phyloP scores from a whole-genome alignment of 2,329 filamentous ascomycete species.

The Neopestalotiopsis sp. region DNA sequence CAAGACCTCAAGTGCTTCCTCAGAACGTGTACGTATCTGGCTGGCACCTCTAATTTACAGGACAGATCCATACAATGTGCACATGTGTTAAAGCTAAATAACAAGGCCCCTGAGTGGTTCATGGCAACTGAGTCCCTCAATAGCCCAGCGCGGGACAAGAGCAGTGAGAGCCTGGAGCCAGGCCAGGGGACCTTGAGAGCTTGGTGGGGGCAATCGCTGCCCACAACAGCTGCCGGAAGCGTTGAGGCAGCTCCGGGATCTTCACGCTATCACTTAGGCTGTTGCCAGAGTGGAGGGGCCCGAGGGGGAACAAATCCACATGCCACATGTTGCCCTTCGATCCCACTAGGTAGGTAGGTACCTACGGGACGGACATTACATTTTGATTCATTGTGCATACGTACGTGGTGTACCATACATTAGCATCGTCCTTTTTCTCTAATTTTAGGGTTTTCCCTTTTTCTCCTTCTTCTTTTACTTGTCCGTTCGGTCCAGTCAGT shows the following conservation, averaged over 20 bases:
- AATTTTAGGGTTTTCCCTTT: not conserved
- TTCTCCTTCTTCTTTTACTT: not conserved
- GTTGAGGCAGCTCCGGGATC: not conserved
- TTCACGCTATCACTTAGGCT: not conserved
- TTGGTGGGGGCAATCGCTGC: not conserved
- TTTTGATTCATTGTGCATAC: not conserved
- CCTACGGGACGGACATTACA: not conserved
- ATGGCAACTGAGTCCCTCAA: no score
- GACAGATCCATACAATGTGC: no score
- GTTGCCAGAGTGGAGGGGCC: not conserved
- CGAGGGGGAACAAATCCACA: not conserved
- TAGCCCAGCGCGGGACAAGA: no score
- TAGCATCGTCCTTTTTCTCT: not conserved
- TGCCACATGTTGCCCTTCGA: not conserved
- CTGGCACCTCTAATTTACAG: no score
- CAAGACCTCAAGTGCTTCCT: no score
- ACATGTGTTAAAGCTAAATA: no score
- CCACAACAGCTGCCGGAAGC: conserved; percentile 1
- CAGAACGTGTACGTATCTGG: no score
- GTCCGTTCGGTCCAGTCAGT: not conserved
- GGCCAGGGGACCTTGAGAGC: not conserved
- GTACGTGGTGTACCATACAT: not conserved
- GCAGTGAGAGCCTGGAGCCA: no score
- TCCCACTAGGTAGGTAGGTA: not conserved
- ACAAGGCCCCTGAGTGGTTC: no score